These are phyloP conservation scores for Boletus sp. DNA, from an alignment of 1,284 basidiomycete genomes.

Conservation along the genomic window DNA sequence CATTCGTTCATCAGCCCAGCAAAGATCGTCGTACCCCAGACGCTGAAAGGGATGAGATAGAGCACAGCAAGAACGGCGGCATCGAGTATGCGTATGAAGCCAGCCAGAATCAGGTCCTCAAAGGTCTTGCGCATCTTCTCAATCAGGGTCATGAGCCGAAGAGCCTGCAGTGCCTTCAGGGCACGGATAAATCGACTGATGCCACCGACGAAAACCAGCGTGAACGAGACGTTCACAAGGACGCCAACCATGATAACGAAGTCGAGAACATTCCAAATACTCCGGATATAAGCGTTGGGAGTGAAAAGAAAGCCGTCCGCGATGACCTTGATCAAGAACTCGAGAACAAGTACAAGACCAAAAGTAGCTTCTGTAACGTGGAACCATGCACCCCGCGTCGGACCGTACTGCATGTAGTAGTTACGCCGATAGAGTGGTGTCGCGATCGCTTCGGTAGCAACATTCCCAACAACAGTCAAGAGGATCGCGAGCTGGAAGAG, in stretches of 20 bases:
- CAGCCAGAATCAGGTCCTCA: constrained; percentile 87
- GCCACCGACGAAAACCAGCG: constrained; percentile 76
- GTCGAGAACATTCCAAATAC: constrained; percentile 92
- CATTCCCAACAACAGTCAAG: constrained; percentile 76
- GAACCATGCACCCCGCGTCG: constrained; percentile 79
- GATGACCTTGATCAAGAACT: constrained; percentile 88
- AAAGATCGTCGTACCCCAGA: constrained; percentile 97
- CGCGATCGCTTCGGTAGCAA: constrained; percentile 82
- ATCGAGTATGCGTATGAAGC: constrained; percentile 82
- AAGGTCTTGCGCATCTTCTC: constrained; percentile 87
- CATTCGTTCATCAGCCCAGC: constrained; percentile 81
- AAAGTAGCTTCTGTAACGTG: constrained; percentile 79
- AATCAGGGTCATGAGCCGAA: constrained; percentile 88
- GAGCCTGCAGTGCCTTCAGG: constrained; percentile 85
- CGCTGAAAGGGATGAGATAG: constrained; percentile 95
- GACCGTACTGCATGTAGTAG: constrained; percentile 64
- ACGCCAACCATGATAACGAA: constrained; percentile 83
- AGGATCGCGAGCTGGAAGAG: constrained; percentile 78
- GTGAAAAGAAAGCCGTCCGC: constrained; percentile 93
- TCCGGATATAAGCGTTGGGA: constrained; percentile 90
- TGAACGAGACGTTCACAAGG: constrained; percentile 77
- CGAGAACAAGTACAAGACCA: constrained; percentile 73
- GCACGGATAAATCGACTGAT: constrained; percentile 81
- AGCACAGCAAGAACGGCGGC: constrained; percentile 90
- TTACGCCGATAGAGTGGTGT: constrained; percentile 82